Percentiles rank a stretch among this genome's conserved stretches.
These are phyloP conservation scores for Nakazawaea ishiwadae DNA, from an alignment of 805 yeast genomes.

Conservation along the genomic window DNA sequence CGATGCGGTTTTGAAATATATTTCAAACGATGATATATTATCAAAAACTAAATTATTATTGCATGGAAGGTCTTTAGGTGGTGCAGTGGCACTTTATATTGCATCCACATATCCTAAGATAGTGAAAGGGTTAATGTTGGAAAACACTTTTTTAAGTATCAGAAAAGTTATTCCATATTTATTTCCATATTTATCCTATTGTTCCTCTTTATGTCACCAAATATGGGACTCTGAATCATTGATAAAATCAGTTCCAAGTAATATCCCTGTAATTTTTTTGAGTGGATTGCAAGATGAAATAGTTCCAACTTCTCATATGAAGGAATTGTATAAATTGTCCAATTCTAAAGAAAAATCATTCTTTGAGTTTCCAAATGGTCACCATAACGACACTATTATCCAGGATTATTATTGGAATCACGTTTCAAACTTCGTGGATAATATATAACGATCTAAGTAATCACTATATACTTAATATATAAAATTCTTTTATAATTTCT, in stretches of 20 bases:
- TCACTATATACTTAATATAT: no score
- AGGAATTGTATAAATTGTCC: conserved; percentile 46
- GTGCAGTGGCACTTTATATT: conserved; percentile 86
- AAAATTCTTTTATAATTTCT: no score
- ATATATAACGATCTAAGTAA: conserved; percentile 14
- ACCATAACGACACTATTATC: conserved; percentile 79
- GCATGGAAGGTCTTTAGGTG: conserved; percentile 91
- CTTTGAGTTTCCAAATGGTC: conserved; percentile 51
- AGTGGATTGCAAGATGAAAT: conserved; percentile 81
- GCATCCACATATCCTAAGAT: conserved; percentile 51
- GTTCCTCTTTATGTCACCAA: conserved; percentile 66
- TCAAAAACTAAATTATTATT: conserved; percentile 51
- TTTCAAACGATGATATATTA: conserved; percentile 50
- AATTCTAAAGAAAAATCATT: conserved; percentile 47
- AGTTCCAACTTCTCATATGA: conserved; percentile 87
- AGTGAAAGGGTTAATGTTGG: conserved; percentile 67
- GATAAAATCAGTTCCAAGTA: conserved; percentile 43
- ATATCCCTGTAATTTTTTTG: conserved; percentile 64
- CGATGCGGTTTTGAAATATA: conserved; percentile 57
- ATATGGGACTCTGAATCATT: conserved; percentile 74
- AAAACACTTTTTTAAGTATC: conserved; percentile 80
- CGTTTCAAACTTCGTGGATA: conserved; percentile 49
- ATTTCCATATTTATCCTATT: conserved; percentile 58
- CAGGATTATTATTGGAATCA: conserved; percentile 77
- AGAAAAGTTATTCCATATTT: conserved; percentile 69